phyloP scores from a whole-genome alignment of 345 rosid species.

The Populus nigra region DNA sequence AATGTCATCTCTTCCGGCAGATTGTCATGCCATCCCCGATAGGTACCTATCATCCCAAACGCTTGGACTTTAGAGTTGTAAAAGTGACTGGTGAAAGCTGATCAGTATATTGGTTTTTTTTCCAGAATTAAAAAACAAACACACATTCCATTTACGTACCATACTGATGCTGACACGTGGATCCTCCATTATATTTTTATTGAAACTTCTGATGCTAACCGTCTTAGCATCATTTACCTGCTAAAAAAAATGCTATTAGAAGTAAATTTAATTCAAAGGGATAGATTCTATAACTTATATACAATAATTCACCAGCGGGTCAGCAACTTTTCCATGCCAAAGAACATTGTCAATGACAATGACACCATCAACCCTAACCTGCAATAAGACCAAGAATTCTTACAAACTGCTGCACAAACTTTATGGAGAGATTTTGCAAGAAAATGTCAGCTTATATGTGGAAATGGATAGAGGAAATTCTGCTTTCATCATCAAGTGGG shows the following conservation, averaged over 20 bases:
- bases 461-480: neutral
- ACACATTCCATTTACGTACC: conserved; percentile 41
- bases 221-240: conserved; percentile 83
- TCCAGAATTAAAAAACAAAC: neutral
- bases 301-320: conserved; percentile 55
- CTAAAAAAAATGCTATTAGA: conserved; percentile 5
- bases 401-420: conserved; percentile 3
- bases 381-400: conserved; percentile 13
- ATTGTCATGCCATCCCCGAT: conserved; percentile 90
- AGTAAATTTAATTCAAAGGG: neutral
- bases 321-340: conserved; percentile 92
- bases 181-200: conserved; percentile 61
- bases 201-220: conserved; percentile 70
- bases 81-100: neutral
- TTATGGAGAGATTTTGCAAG: neutral
- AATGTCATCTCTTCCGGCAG: conserved; percentile 61
- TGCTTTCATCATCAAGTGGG: conserved; percentile 1
- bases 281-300: neutral
- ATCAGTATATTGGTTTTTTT: neutral
- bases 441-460: neutral
- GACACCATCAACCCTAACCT: conserved; percentile 85
- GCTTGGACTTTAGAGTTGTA: neutral
- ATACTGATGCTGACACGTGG: conserved; percentile 73
- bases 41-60: conserved; percentile 54
- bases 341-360: conserved; percentile 90